These are phyloP conservation scores for Plantago elongata DNA, from an alignment of 257 asterid genomes.

Conservation along the genomic window DNA sequence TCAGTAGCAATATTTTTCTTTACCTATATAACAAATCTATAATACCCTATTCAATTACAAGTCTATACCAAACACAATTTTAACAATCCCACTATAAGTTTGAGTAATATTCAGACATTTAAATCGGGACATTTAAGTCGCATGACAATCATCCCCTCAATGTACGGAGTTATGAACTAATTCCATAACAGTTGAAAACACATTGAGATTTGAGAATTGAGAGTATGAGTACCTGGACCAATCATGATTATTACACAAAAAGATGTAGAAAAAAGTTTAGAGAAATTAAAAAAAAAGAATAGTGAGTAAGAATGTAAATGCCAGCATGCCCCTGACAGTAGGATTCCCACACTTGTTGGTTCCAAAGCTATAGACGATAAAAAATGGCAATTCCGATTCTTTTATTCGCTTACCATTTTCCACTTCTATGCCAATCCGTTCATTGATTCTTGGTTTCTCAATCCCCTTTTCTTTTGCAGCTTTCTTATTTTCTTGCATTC, in stretches of 20 bases:
- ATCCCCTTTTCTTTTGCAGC: slow-evolving; percentile 23
- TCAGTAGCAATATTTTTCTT: too few species aligned
- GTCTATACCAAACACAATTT: too few species aligned
- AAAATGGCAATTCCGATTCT: slow-evolving; percentile 22
- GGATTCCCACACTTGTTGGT: slow-evolving; percentile 66
- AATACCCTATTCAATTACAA: too few species aligned
- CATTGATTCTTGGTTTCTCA: slow-evolving; percentile 3
- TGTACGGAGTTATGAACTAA: too few species aligned
- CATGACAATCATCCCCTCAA: too few species aligned
- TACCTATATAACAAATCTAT: too few species aligned
- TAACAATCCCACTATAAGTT: too few species aligned
- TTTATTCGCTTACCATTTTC: slow-evolving; percentile 36
- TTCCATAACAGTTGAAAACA: too few species aligned
- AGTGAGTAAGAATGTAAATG: background rate
- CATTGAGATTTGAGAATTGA: too few species aligned
- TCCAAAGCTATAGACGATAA: slow-evolving; percentile 67
- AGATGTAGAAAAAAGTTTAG: background rate
- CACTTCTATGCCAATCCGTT: slow-evolving; percentile 21
- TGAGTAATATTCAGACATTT: too few species aligned
- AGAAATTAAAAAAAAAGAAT: too few species aligned
- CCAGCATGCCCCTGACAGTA: slow-evolving; percentile 39
- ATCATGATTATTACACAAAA: background rate
- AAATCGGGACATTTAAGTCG: too few species aligned
- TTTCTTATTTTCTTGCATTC: background rate
- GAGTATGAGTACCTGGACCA: background rate